These are phyloP conservation scores for Agaricus sinodeliciosus DNA, from an alignment of 768 basidiomycete genomes.

Conservation along the genomic window DNA sequence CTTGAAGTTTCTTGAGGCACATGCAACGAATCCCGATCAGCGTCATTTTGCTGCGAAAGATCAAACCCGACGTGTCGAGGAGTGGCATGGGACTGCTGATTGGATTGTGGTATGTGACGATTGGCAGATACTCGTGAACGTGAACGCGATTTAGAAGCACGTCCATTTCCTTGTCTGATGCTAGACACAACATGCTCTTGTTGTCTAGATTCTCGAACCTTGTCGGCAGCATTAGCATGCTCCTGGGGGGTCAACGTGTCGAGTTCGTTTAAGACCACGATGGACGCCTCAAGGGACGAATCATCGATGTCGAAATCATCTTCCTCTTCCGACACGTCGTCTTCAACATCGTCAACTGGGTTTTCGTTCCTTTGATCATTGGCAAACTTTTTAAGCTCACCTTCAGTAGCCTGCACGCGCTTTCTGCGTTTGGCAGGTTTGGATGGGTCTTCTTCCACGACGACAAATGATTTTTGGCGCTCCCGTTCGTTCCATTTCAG, in stretches of 20 bases:
- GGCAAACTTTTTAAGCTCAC: constrained; percentile 11
- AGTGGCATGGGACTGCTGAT: constrained; percentile 29
- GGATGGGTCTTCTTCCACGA: constrained; percentile 82
- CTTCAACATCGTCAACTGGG: constrained; percentile 37
- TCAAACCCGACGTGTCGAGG: constrained; percentile 50
- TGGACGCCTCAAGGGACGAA: constrained; percentile 51
- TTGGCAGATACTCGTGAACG: constrained; percentile 33
- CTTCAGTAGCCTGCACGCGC: constrained; percentile 15
- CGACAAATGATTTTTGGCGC: constrained; percentile 97
- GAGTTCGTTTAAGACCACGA: no score
- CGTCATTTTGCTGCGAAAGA: constrained; percentile 25
- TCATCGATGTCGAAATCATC: constrained; percentile 95
- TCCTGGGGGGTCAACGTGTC: constrained; percentile 18
- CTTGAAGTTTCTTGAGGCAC: constrained; percentile 24
- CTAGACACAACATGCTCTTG: constrained; percentile 4
- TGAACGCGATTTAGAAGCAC: constrained; percentile 35
- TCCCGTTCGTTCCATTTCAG: constrained; percentile 99
- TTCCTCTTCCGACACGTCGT: constrained; percentile 49
- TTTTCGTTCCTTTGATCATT: constrained; percentile 35
- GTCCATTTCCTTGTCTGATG: constrained; percentile 11
- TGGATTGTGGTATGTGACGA: constrained; percentile 42
- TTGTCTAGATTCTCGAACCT: constrained; percentile 8
- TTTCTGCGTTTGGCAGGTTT: constrained; percentile 28
- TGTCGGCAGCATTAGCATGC: constrained; percentile 15
- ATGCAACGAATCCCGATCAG: constrained; percentile 14